Conservation (phyloP, 208 protist species). For the Crithidia acanthocephali region DNA sequence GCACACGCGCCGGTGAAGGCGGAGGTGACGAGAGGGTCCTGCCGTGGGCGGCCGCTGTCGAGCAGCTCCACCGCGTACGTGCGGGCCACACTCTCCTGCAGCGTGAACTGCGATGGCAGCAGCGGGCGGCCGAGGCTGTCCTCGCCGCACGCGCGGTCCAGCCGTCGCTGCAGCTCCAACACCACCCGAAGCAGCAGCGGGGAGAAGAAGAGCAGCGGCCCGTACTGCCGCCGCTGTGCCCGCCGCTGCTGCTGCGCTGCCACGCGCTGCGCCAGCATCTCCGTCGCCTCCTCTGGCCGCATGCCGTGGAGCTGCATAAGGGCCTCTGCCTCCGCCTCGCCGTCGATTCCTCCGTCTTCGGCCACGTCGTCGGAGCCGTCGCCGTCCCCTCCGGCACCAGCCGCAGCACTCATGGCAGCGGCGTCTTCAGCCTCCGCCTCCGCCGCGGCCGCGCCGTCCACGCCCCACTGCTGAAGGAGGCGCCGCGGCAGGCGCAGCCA, state of each 20-base stretch:
- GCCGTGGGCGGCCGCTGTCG: conserved; percentile 51
- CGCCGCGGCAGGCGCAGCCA: conserved; percentile 50
- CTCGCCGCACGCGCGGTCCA: conserved; percentile 35
- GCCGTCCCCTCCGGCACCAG: neutral
- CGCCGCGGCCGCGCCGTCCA: conserved; percentile 25
- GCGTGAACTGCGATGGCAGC: conserved; percentile 46
- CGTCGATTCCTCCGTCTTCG: conserved; percentile 10
- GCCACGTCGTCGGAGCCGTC: conserved; percentile 30
- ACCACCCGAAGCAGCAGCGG: conserved; percentile 58
- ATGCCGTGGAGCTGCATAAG: conserved; percentile 19
- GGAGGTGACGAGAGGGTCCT: conserved; percentile 66
- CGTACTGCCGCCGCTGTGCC: neutral
- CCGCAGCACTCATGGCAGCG: neutral
- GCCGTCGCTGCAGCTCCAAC: conserved; percentile 74
- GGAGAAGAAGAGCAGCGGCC: conserved; percentile 41
- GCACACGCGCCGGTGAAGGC: conserved; percentile 29
- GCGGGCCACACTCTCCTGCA: conserved; percentile 47
- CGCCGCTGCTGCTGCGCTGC: neutral
- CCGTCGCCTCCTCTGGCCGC: conserved; percentile 20
- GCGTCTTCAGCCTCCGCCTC: conserved; percentile 23
- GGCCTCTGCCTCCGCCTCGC: conserved; percentile 28
- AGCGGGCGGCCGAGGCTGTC: conserved; percentile 24
- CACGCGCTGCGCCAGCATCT: conserved; percentile 20
- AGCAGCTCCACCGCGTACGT: conserved; percentile 38
- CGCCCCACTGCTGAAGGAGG: conserved; percentile 52